Evolutionary conservation across 345 rosid genomes (phyloP).

Genomic region (Ailanthus altissimus): DNA sequence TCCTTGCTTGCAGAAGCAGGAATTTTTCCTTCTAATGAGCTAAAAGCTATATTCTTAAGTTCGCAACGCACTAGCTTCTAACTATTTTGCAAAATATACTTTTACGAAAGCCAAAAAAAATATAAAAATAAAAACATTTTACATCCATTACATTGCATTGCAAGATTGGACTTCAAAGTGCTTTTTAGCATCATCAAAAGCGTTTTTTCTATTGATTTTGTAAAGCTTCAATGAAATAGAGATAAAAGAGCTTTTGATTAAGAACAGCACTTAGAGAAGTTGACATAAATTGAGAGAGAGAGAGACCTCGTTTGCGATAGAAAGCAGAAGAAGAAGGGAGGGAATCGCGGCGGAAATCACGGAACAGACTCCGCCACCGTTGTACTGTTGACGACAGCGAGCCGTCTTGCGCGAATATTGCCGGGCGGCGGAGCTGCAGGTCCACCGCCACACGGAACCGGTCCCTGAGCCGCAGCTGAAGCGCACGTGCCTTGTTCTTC

Average conservation of each 20-base stretch:
- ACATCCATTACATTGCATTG: not conserved
- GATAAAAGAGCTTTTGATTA: not conserved
- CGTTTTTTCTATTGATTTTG: not conserved
- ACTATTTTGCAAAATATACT: no score
- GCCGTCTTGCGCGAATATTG: constrained; percentile 46
- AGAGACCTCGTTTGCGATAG: constrained; percentile 73
- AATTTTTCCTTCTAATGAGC: not conserved
- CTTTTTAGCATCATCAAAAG: not conserved
- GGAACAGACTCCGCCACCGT: constrained; percentile 63
- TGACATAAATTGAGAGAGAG: not conserved
- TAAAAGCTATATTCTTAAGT: not conserved
- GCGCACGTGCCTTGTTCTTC: constrained; percentile 63
- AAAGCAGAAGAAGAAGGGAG: constrained; percentile 75
- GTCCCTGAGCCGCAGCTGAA: constrained; percentile 72
- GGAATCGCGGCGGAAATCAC: constrained; percentile 74
- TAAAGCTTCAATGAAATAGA: not conserved
- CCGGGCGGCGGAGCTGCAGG: constrained; percentile 37
- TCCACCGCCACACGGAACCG: constrained; percentile 83
- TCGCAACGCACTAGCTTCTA: not conserved
- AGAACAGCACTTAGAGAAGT: not conserved
- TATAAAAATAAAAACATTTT: no score
- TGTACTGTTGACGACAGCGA: constrained; percentile 64
- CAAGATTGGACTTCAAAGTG: not conserved
- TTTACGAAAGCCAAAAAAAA: no score
- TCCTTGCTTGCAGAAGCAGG: not conserved